Evolutionary conservation across 345 rosid species (phyloP), one percentile per base, ranked within the genome.

Genomic region (Boechera stricta): DNA sequence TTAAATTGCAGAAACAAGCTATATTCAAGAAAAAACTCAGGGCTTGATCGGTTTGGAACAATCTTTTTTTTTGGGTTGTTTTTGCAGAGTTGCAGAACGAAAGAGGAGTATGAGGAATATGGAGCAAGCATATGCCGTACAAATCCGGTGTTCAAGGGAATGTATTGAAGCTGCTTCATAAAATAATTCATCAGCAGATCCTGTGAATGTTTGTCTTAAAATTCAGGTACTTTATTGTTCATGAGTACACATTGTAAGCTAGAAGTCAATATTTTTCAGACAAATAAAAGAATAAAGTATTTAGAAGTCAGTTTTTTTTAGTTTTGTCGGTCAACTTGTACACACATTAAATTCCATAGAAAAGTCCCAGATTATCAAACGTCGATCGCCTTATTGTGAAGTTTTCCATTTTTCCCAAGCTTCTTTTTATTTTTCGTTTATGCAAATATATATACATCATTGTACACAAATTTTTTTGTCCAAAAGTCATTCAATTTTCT

Each of bases 111-210:
- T 0, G 97, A 93, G 73, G 99, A 96, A 82, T 87, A 84, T 65
- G 99, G 99, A 78, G 97, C 99, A 44, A 93, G 98, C 85, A 91
- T 96, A 66, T 96, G 99, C 81, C 99, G 99, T 21, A 86, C 99
- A 61, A 96, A 96, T 85, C 98, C 99, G n/a, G 94, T 93, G 60
- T 96, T 96, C 86, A 96, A 96, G 81, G 99, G 99, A 65, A 96
- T 96, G 99, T 96, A 87, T 79, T 96, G 79, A 78, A 77, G 48
- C 67, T 64, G 38, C 24, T 71, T 65, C 47, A 6, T 47, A 45
- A 49, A 6, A 69, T 42, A 7, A 49, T 15, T 48, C 61, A 67
- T 10, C 54, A 15, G 53, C 67, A 38, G n/a, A 58, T 41, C 55
- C 5, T 51, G 68, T 76, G 75, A 69, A 69, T 69, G 79, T 76